Conservation (phyloP, 225 moss, liverwort and hornwort genomes). For the Antitrichia curtipendula region DNA sequence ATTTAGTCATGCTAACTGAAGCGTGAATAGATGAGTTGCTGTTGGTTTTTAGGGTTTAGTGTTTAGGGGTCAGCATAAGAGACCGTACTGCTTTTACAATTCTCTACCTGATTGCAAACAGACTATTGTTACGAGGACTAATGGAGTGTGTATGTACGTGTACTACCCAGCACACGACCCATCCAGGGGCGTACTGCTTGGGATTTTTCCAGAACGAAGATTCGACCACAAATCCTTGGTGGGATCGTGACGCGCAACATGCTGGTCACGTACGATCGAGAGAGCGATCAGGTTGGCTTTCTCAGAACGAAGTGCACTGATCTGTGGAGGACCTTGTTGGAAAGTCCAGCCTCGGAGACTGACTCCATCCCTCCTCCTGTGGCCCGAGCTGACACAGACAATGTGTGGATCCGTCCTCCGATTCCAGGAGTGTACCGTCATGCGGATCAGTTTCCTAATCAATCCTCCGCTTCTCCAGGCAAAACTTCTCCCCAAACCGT, state of each 20-base stretch:
- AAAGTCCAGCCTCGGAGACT: neutral
- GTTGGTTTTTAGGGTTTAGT: too few relatives aligned
- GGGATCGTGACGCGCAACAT: slow-evolving; percentile 74
- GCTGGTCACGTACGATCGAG: slow-evolving; percentile 72
- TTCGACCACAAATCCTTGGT: slow-evolving; percentile 68
- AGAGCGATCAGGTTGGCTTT: slow-evolving; percentile 46
- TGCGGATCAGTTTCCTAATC: neutral
- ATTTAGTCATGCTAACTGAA: neutral
- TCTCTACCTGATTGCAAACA: neutral
- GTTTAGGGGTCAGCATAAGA: neutral
- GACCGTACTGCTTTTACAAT: neutral
- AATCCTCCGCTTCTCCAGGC: neutral
- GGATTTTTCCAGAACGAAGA: slow-evolving; percentile 66
- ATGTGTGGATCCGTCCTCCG: neutral
- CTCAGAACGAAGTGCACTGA: slow-evolving; percentile 72
- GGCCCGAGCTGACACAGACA: neutral
- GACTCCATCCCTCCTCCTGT: neutral
- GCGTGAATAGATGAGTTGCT: neutral
- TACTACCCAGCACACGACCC: neutral
- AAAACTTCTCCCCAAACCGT: neutral
- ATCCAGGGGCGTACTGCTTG: slow-evolving; percentile 46
- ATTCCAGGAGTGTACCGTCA: neutral
- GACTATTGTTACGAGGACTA: neutral
- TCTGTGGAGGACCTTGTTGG: slow-evolving; percentile 28
- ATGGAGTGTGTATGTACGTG: neutral